Base-by-base conservation (phyloP, 192 early-diverging fungal species). In the Cetraspora pellucida region DNA sequence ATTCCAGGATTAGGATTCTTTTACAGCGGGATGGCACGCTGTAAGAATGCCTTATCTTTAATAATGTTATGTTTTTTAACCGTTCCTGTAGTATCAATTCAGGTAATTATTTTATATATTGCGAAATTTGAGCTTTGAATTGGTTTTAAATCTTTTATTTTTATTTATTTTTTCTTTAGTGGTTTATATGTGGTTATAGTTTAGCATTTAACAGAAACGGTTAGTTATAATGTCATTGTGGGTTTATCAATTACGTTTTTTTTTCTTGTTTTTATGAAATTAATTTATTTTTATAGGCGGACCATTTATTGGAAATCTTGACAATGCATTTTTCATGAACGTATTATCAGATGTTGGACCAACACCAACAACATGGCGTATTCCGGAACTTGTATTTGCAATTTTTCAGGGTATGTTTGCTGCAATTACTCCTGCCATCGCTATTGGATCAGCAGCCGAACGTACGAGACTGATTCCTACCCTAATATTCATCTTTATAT, bases 151-250 rank as follows among this genome's bases (percentile, higher is more conserved):
- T 69, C 28, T 49, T 69, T 28, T 23, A 4, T 49, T 59, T n/a
- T 79, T 31, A 89, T 89, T 5, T 84, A 77, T 86, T 72, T 85
- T 88, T 27, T 92, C 89, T 94, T 61, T 88, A 93, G 80, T 95
- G 91, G 91, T 93, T 88, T 25, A 61, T 92, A 28, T 90, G 84
- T 81, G 92, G 91, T 1, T 94, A 89, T 75, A 92, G 90, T 30
- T 83, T 94, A 66, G 87, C 91, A 0, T 85, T 93, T 76, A 90
- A 88, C 1, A 80, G 85, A 78, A 90, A 87, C 17, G 89, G 92
- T 10, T 88, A 86, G 21, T 83, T 37, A 1, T 37, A 37, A 37
- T 37, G 37, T 7, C n/a, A n/a, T n/a, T n/a, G n/a, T n/a, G n/a
- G n/a, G n/a, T n/a, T n/a, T n/a, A n/a, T n/a, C n/a, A n/a, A n/a